Evolutionary conservation across 331 rosid species (phyloP).

Genomic region (Quercus phellos): DNA sequence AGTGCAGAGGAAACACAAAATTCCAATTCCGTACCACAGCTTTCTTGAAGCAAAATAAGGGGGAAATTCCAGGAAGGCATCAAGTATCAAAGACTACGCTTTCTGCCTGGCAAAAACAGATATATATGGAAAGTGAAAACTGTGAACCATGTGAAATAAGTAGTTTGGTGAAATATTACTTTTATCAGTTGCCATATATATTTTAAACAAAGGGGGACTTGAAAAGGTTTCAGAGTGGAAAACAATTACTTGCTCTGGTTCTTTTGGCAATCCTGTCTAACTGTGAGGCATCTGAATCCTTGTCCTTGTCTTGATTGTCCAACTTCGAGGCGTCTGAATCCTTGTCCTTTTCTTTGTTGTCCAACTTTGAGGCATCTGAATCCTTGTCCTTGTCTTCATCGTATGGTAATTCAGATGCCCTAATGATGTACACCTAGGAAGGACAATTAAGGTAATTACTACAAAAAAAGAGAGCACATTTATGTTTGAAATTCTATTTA

Average conservation of each 20-base stretch:
- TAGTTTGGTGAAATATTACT: too few relatives aligned
- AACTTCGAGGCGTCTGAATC: background rate
- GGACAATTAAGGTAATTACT: background rate
- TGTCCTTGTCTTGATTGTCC: background rate
- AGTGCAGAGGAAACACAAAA: background rate
- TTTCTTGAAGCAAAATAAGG: background rate
- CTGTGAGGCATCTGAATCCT: background rate
- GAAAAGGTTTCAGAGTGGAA: background rate
- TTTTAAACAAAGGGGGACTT: background rate
- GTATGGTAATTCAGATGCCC: slow-evolving; percentile 14
- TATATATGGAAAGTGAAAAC: too few relatives aligned
- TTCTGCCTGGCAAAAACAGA: background rate
- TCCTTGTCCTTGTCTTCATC: background rate
- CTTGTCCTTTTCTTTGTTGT: background rate
- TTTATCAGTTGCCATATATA: background rate
- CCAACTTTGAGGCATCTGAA: background rate
- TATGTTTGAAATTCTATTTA: background rate
- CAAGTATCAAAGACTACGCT: background rate
- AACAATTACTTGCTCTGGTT: slow-evolving; percentile 1
- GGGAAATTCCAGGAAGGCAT: background rate
- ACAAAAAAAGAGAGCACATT: background rate
- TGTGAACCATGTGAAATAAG: too few relatives aligned
- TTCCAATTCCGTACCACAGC: background rate
- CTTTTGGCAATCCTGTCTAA: slow-evolving; percentile 15
- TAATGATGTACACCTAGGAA: slow-evolving; percentile 28